Base-by-base conservation (phyloP, 2,329 filamentous ascomycete species). In the Dissoconium aciculare region DNA sequence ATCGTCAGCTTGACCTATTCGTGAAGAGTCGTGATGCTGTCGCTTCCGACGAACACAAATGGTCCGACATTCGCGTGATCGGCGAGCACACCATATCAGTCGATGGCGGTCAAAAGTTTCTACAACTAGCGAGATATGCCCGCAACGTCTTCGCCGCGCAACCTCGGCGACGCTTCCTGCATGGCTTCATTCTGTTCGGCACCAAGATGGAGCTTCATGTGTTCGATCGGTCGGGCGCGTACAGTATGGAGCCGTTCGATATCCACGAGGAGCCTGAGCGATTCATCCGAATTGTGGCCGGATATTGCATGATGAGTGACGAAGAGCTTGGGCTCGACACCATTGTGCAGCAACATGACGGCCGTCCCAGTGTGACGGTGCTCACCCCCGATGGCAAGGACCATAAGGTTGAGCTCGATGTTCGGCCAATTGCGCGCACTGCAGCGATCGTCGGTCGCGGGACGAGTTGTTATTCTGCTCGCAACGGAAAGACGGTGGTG, bases 281-380 rank as follows among this genome's bases (percentile, higher is more conserved):
- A 9, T 29, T 29, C 9, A 15, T 29, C 5, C 27, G 15, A 17
- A 12, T 17, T 15, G 10, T 29, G 10, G 10, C 11, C 15, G 27
- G 27, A 14, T 29, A 29, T 12, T 17, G 11, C 11, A 29, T 17
- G 27, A 29, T 29, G 27, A 29, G 27, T 12, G 27, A 29, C 27
- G 27, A 29, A 29, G 27, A 29, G 27, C 27, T 29, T 17, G 27
- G 27, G 15, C 11, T 29, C 15, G 27, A 29, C 15, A 29, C 27
- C 19, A 8, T 23, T 23, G 19, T 23, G 8, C 19, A 23, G 19
- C 19, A 23, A 23, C 19, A 23, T n/a, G 19, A 23, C n/a, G 19
- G 19, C 19, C 8, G n/a, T 8, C 19, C 19, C 19, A 23, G 19
- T 23, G 19, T 23, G 19, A 23, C 19, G 19, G 19, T 23, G 8